Percentiles rank a stretch among this genome's conserved stretches.
Evolutionary conservation across 345 rosid genomes (phyloP).

Genomic region (Euphorbia tirucalli): DNA sequence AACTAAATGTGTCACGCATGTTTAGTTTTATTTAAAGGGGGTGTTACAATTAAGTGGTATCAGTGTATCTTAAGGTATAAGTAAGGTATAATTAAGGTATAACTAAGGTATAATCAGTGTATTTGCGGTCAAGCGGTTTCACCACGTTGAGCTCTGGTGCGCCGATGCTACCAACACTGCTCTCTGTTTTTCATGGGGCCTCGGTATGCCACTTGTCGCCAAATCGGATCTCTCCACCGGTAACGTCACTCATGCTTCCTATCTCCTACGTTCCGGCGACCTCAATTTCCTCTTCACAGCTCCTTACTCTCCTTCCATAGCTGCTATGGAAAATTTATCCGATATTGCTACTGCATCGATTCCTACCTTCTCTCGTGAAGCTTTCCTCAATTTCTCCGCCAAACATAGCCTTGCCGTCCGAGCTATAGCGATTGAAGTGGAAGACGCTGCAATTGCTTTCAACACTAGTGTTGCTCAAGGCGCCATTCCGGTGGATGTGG

Average conservation of each 20-base stretch:
- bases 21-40: too few relatives aligned
- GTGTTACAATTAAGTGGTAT: too few relatives aligned
- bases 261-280: conserved; percentile 77
- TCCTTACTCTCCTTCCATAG: conserved; percentile 75
- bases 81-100: too few relatives aligned
- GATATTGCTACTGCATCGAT: conserved; percentile 42
- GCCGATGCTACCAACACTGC: conserved; percentile 75
- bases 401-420: conserved; percentile 74
- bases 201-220: conserved; percentile 75
- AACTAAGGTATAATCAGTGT: too few relatives aligned
- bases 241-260: conserved; percentile 74
- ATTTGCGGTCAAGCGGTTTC: conserved; percentile 43
- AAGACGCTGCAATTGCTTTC: conserved; percentile 69
- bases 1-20: too few relatives aligned
- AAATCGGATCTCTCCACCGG: conserved; percentile 97
- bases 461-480: conserved; percentile 58
- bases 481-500: conserved; percentile 45
- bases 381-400: conserved; percentile 50
- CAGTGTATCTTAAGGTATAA: too few relatives aligned
- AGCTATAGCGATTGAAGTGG: conserved; percentile 68
- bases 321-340: conserved; percentile 33
- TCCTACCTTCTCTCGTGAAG: conserved; percentile 48
- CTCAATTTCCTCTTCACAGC: conserved; percentile 80
- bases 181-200: conserved; percentile 90
- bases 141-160: conserved; percentile 94